A percentile compares a stretch with the other conserved stretches of the same genome.
Evolutionary conservation across 306 rosid species (phyloP).

Genomic region (Glycine tomentella): DNA sequence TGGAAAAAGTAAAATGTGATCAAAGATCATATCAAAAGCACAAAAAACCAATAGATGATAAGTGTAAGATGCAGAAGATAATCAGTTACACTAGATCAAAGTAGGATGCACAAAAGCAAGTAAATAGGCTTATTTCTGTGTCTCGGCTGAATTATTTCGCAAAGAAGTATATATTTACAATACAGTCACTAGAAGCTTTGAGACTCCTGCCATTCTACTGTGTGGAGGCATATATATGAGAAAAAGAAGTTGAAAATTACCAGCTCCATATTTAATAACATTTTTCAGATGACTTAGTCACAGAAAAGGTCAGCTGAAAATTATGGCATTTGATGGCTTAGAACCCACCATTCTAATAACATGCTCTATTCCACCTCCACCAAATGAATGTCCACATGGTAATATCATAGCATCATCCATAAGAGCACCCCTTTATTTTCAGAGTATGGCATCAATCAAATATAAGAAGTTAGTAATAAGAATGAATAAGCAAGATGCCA

Average conservation of each 20-base stretch:
- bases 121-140: conserved; percentile 7
- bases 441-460: conserved; percentile 38
- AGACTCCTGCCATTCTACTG: conserved; percentile 40
- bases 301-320: conserved; percentile 48
- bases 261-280: conserved; percentile 47
- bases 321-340: conserved; percentile 55
- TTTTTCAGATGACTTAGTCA: conserved; percentile 51
- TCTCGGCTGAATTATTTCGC: conserved; percentile 16
- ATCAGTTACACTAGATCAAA: neutral
- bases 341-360: conserved; percentile 91
- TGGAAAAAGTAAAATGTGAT: neutral
- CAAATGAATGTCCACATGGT: conserved; percentile 99
- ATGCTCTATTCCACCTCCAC: conserved; percentile 87
- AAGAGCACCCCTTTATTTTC: conserved; percentile 76
- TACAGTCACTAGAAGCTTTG: conserved; percentile 21
- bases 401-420: conserved; percentile 99
- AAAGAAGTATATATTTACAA: conserved; percentile 29
- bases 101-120: conserved; percentile 2
- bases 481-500: conserved; percentile 12
- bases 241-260: conserved; percentile 51
- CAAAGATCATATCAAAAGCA: conserved; percentile 12
- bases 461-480: conserved; percentile 16
- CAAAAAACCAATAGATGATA: neutral
- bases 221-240: conserved; percentile 42
- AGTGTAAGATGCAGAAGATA: conserved; percentile 4